Evolutionary conservation across 495 filamentous ascomycete species (phyloP).

Genomic region (Penicillium malachiteum): DNA sequence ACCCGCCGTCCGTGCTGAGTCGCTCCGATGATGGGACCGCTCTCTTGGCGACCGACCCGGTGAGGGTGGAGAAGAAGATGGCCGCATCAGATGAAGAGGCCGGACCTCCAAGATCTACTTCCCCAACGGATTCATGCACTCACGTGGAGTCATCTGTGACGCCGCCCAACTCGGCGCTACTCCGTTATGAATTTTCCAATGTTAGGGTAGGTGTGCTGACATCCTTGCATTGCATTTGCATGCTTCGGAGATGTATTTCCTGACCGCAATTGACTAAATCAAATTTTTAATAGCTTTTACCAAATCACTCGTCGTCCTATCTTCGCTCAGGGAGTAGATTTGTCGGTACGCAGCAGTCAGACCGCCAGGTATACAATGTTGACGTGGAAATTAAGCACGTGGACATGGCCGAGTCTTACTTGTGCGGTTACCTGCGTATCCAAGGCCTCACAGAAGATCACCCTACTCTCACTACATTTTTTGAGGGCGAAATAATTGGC

Average conservation of each 20-base stretch:
- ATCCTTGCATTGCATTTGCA: background rate
- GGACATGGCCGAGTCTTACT: slow-evolving; percentile 89
- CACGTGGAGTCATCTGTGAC: slow-evolving; percentile 29
- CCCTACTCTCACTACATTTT: slow-evolving; percentile 94
- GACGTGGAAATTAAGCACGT: slow-evolving; percentile 97
- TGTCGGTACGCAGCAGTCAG: slow-evolving; percentile 85
- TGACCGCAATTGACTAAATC: slow-evolving; percentile 9
- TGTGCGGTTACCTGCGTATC: slow-evolving; percentile 94
- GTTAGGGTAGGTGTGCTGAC: slow-evolving; percentile 50
- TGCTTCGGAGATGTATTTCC: background rate
- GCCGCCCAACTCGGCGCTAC: slow-evolving; percentile 41
- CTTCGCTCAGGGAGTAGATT: slow-evolving; percentile 88
- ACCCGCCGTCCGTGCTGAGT: slow-evolving; percentile 30
- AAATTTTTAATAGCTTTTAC: slow-evolving; percentile 34
- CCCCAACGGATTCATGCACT: slow-evolving; percentile 31
- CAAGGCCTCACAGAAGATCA: slow-evolving; percentile 98
- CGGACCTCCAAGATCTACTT: slow-evolving; percentile 33
- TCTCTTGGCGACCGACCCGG: slow-evolving; percentile 26
- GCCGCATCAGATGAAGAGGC: slow-evolving; percentile 37
- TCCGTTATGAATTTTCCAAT: slow-evolving; percentile 67
- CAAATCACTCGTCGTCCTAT: slow-evolving; percentile 70
- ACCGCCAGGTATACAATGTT: slow-evolving; percentile 87
- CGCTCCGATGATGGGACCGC: slow-evolving; percentile 35
- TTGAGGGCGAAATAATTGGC: slow-evolving; percentile 98
- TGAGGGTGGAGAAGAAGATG: slow-evolving; percentile 33